Conservation (phyloP, 2,329 filamentous ascomycete species). For the Lecanosticta acicola region DNA sequence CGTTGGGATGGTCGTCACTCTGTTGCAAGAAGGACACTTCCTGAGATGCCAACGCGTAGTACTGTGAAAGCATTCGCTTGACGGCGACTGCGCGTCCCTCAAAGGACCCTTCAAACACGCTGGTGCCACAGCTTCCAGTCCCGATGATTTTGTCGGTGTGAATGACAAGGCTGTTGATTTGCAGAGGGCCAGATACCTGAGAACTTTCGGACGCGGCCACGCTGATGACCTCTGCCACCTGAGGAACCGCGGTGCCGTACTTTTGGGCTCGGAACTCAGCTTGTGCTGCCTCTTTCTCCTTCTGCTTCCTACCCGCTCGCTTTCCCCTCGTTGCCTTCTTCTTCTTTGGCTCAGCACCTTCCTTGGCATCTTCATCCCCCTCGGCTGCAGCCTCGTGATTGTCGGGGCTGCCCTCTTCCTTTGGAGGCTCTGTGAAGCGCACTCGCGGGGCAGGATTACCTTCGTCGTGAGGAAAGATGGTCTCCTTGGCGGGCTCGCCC, state of each 20-base stretch:
- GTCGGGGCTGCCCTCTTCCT: conserved; percentile 7
- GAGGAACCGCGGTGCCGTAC: conserved; percentile 13
- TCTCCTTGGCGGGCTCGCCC: conserved; percentile 33
- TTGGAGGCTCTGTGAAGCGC: conserved; percentile 10
- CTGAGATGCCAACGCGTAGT: conserved; percentile 90
- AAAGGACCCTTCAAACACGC: conserved; percentile 91
- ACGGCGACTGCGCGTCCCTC: conserved; percentile 86
- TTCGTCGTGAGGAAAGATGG: conserved; percentile 28
- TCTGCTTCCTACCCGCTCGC: conserved; percentile 41
- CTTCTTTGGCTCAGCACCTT: conserved; percentile 34
- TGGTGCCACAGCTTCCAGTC: conserved; percentile 90
- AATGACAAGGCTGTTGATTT: conserved; percentile 57
- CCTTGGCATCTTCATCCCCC: conserved; percentile 25
- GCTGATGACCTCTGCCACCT: conserved; percentile 38
- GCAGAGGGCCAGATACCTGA: conserved; percentile 45
- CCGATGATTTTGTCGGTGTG: conserved; percentile 57
- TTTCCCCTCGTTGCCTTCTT: conserved; percentile 48
- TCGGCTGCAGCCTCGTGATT: conserved; percentile 9
- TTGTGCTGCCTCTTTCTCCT: conserved; percentile 37
- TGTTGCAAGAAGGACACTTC: conserved; percentile 86
- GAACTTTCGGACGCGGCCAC: conserved; percentile 39
- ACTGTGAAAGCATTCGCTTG: conserved; percentile 93
- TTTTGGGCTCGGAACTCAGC: conserved; percentile 36
- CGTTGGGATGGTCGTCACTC: conserved; percentile 92
- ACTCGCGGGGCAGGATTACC: conserved; percentile 12